Conservation (phyloP, 768 basidiomycete genomes). For the Hygrophorus russula region DNA sequence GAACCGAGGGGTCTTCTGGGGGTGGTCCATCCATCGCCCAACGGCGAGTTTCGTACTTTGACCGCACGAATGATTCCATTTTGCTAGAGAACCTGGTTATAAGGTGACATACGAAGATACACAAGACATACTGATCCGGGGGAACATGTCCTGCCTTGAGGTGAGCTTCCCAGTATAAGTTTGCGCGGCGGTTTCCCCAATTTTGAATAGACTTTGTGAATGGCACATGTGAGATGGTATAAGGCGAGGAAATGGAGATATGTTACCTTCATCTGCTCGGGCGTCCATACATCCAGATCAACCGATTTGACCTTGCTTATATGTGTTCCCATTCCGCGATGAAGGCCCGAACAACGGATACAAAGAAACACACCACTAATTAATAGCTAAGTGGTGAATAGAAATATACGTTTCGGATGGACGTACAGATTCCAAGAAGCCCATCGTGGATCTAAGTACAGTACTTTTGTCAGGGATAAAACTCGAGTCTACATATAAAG, state of each 20-base stretch:
- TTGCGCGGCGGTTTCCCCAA: slow-evolving; percentile 92
- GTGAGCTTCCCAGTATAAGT: slow-evolving; percentile 96
- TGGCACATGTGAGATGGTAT: slow-evolving; percentile 2
- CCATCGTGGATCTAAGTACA: slow-evolving; percentile 80
- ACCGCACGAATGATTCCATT: slow-evolving; percentile 95
- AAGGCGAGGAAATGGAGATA: not conserved
- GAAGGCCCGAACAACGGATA: slow-evolving; percentile 95
- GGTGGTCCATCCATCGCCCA: slow-evolving; percentile 91
- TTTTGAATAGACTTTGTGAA: slow-evolving; percentile 60
- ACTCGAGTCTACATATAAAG: not conserved
- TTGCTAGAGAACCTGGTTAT: slow-evolving; percentile 44
- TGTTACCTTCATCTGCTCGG: slow-evolving; percentile 89
- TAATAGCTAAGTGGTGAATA: not conserved
- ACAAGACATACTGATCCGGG: slow-evolving; percentile 75
- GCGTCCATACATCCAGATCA: slow-evolving; percentile 95
- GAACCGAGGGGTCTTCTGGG: slow-evolving; percentile 68
- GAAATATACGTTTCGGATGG: not conserved
- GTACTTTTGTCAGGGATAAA: not conserved
- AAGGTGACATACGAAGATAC: slow-evolving; percentile 1
- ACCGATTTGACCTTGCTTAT: slow-evolving; percentile 96
- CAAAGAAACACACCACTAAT: slow-evolving; percentile 85
- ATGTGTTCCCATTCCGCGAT: slow-evolving; percentile 97
- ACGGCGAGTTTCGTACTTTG: slow-evolving; percentile 87
- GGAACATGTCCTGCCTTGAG: slow-evolving; percentile 85
- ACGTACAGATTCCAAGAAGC: slow-evolving; percentile 92